Percentiles rank a stretch among this genome's conserved stretches.
phyloP scores from a whole-genome alignment of 23 red algal species.

The Chondrus crispus region DNA sequence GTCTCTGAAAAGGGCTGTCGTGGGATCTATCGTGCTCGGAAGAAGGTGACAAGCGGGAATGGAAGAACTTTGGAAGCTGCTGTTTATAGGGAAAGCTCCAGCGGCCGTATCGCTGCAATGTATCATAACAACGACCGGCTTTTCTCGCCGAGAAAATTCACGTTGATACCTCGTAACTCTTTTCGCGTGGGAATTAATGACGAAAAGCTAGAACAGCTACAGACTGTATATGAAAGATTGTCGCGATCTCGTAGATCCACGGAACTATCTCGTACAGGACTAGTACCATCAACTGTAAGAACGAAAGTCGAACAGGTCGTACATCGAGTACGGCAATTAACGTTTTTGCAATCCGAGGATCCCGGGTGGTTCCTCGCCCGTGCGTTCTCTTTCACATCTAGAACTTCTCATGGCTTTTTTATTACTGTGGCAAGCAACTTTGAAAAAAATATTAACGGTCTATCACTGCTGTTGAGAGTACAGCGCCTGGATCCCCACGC shows the following conservation, averaged over 20 bases:
- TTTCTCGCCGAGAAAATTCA: neutral
- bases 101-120: slow-evolving; percentile 15
- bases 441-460: neutral
- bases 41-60: neutral
- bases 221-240: neutral
- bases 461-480: neutral
- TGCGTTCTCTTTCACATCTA: slow-evolving; percentile 8
- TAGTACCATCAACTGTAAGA: neutral
- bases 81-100: slow-evolving; percentile 24
- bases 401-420: slow-evolving; percentile 5
- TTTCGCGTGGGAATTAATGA: neutral
- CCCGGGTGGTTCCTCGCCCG: slow-evolving; percentile 23
- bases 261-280: too few species aligned
- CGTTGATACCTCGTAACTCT: neutral
- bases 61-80: neutral
- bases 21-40: neutral
- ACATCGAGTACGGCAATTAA: neutral
- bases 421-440: neutral
- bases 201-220: neutral
- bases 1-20: neutral
- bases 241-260: too few species aligned
- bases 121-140: slow-evolving; percentile 8
- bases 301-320: neutral
- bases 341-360: slow-evolving; percentile 14
- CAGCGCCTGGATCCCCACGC: neutral